Evolutionary conservation across 163 green algal genomes (phyloP), one percentile per base, ranked within the genome.

Genomic region (Prototheca cutis): DNA sequence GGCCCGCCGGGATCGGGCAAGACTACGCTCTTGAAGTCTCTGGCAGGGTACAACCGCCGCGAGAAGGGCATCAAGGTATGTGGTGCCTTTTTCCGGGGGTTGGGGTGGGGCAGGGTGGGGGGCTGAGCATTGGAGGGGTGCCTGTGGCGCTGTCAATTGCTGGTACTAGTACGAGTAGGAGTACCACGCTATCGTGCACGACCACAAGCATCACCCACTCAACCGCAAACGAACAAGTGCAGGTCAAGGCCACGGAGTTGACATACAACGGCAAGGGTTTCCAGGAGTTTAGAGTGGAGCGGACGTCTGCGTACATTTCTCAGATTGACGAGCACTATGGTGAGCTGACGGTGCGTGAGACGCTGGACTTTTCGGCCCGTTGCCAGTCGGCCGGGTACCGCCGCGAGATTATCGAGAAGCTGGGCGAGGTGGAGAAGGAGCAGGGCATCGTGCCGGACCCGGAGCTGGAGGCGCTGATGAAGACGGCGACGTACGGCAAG

Each of bases 331-430:
- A 65, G 17, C 87, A 94, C 71, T 81, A 88, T 27, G 71, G 69
- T 15, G 82, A 92, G 79, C 62, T 95, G 58, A 95, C 85, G 15
- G 87, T 95, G 28, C 63, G 75, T 0, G 87, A 94, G 73, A 94
- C 86, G 6, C 63, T 94, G 17, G 75, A 83, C 66, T 94, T 93
- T 64, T 68, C 76, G 0, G 74, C 75, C 0, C 60, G 72, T 28
- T 71, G 63, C 48, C 69, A 83, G 68, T 77, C 74, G 13, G 32
- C 58, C 0, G 78, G 76, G 21, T 62, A 70, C 42, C 75, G 68
- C 36, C 53, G 53, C 40, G 77, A 65, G 18, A 53, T 82, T 49
- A 25, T 79, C 29, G 39, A 62, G 18, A 64, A 81, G 61, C 52
- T 88, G 56, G 29, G 49, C 48, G 40, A 55, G 39, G 59, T 53